Percentiles rank a stretch among this genome's conserved stretches.
Conservation (phyloP, 306 rosid genomes). For the Potentilla sterilis region DNA sequence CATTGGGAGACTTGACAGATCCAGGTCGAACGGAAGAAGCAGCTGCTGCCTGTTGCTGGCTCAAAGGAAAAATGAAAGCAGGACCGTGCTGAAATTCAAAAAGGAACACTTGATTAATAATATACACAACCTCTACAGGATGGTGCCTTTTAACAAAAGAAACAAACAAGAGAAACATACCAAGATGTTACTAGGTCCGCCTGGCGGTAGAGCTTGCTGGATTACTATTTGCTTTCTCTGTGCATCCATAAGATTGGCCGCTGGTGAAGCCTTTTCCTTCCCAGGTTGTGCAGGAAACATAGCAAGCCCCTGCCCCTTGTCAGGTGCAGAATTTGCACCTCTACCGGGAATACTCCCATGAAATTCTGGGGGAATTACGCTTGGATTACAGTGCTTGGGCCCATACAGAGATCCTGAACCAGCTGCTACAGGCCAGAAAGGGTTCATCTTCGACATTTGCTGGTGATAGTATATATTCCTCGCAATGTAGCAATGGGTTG, state of each 20-base stretch:
- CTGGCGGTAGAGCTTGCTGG: slow-evolving; percentile 81
- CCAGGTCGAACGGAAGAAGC: slow-evolving; percentile 75
- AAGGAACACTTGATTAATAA: not conserved
- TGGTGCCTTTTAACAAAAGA: not conserved
- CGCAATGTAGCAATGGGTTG: slow-evolving; percentile 96
- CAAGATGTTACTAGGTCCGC: slow-evolving; percentile 80
- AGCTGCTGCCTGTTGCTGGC: slow-evolving; percentile 86
- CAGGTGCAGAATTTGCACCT: slow-evolving; percentile 51
- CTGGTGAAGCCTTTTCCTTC: slow-evolving; percentile 69
- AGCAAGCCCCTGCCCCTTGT: slow-evolving; percentile 64
- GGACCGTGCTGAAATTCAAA: slow-evolving; percentile 71
- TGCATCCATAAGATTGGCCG: slow-evolving; percentile 51
- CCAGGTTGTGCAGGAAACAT: slow-evolving; percentile 60
- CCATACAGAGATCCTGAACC: slow-evolving; percentile 82
- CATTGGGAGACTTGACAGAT: slow-evolving; percentile 59
- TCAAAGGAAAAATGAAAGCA: slow-evolving; percentile 78
- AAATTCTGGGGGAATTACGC: slow-evolving; percentile 56
- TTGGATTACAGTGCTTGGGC: slow-evolving; percentile 60
- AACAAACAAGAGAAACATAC: slow-evolving; percentile 32
- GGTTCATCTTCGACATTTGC: slow-evolving; percentile 78
- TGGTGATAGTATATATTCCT: slow-evolving; percentile 66
- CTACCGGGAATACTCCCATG: slow-evolving; percentile 53
- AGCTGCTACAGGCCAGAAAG: slow-evolving; percentile 91
- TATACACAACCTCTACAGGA: not conserved
- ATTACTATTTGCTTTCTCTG: slow-evolving; percentile 81